Evolutionary conservation across 2,329 filamentous ascomycete species (phyloP).

Genomic region (Aspergillus arachidicola): DNA sequence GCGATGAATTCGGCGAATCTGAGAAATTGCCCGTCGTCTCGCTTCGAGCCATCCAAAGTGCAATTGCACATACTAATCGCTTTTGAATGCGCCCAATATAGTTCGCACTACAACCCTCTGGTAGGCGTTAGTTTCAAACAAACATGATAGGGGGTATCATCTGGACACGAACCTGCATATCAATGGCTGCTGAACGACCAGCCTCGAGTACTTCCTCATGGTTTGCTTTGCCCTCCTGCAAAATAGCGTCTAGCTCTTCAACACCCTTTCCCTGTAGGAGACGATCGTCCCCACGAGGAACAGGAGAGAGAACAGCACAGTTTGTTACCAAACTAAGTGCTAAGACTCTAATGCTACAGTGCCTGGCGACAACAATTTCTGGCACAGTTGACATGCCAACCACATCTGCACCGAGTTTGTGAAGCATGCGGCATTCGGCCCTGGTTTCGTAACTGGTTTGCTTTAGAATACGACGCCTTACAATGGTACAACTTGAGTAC

Average conservation of each 20-base stretch:
- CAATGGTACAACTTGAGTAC: constrained; percentile 17
- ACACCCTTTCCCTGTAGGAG: constrained; percentile 54
- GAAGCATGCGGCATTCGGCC: constrained; percentile 66
- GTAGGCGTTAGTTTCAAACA: constrained; percentile 22
- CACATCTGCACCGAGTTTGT: constrained; percentile 64
- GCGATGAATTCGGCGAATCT: background rate
- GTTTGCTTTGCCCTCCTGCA: constrained; percentile 63
- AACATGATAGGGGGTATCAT: background rate
- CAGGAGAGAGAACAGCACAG: constrained; percentile 61
- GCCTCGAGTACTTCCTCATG: constrained; percentile 68
- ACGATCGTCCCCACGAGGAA: constrained; percentile 60
- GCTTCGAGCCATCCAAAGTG: background rate
- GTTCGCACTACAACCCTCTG: constrained; percentile 42
- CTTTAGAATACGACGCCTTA: background rate
- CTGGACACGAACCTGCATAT: constrained; percentile 59
- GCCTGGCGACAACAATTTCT: constrained; percentile 67
- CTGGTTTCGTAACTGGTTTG: constrained; percentile 62
- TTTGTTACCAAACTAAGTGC: constrained; percentile 70
- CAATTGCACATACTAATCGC: background rate
- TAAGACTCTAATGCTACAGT: constrained; percentile 64
- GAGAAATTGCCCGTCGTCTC: too few relatives aligned
- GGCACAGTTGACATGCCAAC: constrained; percentile 72
- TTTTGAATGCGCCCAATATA: constrained; percentile 33
- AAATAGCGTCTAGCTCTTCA: constrained; percentile 55
- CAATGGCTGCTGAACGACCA: constrained; percentile 60